Base-by-base conservation (phyloP, 805 yeast genomes). In the Pichia sporocuriosa region DNA sequence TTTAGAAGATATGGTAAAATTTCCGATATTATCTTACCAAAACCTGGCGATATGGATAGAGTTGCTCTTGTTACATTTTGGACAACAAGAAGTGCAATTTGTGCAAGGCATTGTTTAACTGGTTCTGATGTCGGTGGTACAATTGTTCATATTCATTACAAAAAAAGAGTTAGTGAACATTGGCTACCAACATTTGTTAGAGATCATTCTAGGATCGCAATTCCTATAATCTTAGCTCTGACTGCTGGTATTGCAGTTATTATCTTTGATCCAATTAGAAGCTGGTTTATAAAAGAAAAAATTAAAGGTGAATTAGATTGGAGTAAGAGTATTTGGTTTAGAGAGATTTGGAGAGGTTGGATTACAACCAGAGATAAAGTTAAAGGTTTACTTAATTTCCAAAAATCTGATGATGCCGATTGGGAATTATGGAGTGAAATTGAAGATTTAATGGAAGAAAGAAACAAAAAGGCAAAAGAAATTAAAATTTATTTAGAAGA, bases 181-280 rank as follows among this genome's bases (percentile, higher is more conserved):
- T 53, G 72, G 26, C 45, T 87, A 3, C 61, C 70, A 7, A 76
- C 77, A 13, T 75, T 80, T 57, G 68, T 88, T 28, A 62, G 75
- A 12, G 77, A 76, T 50, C 98, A 93, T 57, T 81, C 93, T 29
- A 75, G 89, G 52, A 81, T 93, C 41, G 76, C 90, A 1, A 68
- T 90, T 21, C 98, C 98, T 0, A 61, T 84, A 6, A 52, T 87
- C 6, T 61, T 93, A 32, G 96, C 96, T 0, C 42, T 88, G 2
- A 47, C 87, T 11, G 89, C 97, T 3, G 82, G 86, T 3, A 46
- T 81, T 2, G 94, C 97, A 0, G 95, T 88, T 33, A 56, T 84
- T 25, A 73, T 93, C 32, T 93, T 93, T 61, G 98, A 93, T 52
- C 98, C 98, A 1, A 85, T 93, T 33, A 75, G 98, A 57, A 81